A percentile compares a stretch with the other conserved stretches of the same genome.
Evolutionary conservation across 1,284 basidiomycete species (phyloP).

Genomic region (Irpex lacteus): DNA sequence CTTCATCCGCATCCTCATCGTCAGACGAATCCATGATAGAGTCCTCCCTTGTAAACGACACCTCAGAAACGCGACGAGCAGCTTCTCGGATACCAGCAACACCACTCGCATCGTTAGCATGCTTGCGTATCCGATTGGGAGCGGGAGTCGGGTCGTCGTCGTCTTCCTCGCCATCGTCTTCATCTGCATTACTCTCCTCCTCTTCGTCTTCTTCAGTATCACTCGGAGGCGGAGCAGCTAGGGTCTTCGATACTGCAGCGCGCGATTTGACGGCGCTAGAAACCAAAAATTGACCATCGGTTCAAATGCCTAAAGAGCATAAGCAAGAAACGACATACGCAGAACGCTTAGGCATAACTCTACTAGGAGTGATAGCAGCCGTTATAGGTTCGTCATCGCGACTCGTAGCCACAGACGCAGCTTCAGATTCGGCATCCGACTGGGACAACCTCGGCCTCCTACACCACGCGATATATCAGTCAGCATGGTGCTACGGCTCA

Average conservation of each 20-base stretch:
- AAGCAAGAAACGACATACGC: constrained; percentile 24
- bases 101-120: constrained; percentile 1
- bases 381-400: constrained; percentile 18
- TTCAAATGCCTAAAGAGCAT: neutral
- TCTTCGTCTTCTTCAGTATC: constrained; percentile 36
- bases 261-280: constrained; percentile 25
- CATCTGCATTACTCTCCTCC: constrained; percentile 36
- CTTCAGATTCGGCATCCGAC: constrained; percentile 43
- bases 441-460: constrained; percentile 39
- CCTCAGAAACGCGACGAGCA: constrained; percentile 18
- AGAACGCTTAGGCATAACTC: constrained; percentile 33
- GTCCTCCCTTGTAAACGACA: constrained; percentile 16
- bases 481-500: neutral
- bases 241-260: constrained; percentile 23
- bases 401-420: constrained; percentile 28
- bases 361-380: constrained; percentile 24
- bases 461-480: constrained; percentile 1
- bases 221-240: constrained; percentile 12
- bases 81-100: constrained; percentile 13
- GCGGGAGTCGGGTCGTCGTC: constrained; percentile 31
- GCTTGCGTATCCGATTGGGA: constrained; percentile 15
- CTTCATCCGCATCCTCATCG: constrained; percentile 30
- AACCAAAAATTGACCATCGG: neutral
- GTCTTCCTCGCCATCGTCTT: constrained; percentile 30
- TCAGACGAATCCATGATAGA: constrained; percentile 26